These are phyloP conservation scores for Rhizopus arrhizus DNA, from an alignment of 371 early-diverging fungal genomes.

Conservation along the genomic window DNA sequence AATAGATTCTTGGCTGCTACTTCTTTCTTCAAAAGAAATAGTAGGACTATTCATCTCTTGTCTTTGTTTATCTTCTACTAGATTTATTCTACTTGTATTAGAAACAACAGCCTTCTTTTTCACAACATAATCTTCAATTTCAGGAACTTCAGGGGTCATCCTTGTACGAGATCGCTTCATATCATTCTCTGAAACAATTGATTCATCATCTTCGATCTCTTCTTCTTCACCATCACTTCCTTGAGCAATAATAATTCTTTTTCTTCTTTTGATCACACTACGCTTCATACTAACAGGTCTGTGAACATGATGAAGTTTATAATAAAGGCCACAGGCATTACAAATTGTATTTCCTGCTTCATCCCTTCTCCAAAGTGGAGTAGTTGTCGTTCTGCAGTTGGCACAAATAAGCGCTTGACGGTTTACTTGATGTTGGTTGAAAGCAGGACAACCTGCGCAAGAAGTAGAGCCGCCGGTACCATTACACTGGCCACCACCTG, in stretches of 20 bases:
- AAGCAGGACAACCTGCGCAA: conserved; percentile 77
- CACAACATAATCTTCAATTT: conserved; percentile 35
- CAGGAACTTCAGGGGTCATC: conserved; percentile 25
- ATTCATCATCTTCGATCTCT: conserved; percentile 6
- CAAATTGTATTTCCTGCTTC: conserved; percentile 79
- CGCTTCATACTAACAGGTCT: conserved; percentile 83
- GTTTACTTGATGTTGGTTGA: conserved; percentile 65
- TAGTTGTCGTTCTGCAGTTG: conserved; percentile 81
- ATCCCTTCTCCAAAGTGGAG: conserved; percentile 91
- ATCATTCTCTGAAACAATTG: background rate
- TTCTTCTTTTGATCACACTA: conserved; percentile 83
- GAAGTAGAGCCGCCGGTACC: conserved; percentile 71
- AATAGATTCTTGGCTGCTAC: conserved; percentile 5
- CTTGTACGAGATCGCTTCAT: background rate
- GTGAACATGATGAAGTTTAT: conserved; percentile 78
- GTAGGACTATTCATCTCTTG: conserved; percentile 5
- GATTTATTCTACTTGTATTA: background rate
- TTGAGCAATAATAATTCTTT: conserved; percentile 61
- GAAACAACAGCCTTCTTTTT: conserved; percentile 11
- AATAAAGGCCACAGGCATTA: conserved; percentile 89
- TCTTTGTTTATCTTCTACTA: conserved; percentile 8
- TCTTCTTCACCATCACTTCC: conserved; percentile 25
- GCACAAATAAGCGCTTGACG: conserved; percentile 66
- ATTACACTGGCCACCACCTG: conserved; percentile 76
- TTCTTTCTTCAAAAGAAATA: conserved; percentile 9